phyloP scores from a whole-genome alignment of 257 asterid genomes.

The Solanum raphanifolium region DNA sequence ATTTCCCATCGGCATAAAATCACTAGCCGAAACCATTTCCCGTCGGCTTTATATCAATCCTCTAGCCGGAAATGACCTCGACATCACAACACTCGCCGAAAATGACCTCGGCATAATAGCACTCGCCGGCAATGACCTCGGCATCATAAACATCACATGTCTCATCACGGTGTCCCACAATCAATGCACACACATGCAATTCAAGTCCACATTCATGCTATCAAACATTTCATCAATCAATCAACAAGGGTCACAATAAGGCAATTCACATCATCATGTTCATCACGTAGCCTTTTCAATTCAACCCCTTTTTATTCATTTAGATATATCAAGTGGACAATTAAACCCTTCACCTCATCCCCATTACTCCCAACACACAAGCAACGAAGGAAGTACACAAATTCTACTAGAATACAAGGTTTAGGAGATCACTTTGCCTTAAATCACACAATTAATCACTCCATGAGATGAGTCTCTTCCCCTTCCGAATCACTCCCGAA shows the following conservation, averaged over 20 bases:
- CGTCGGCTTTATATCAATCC: too few species aligned
- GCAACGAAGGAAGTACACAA: not conserved
- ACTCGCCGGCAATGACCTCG: not conserved
- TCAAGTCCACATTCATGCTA: not conserved
- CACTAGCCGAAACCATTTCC: not conserved
- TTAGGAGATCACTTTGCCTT: not conserved
- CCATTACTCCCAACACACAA: not conserved
- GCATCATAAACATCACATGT: not conserved
- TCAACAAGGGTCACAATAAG: not conserved
- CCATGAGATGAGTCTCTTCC: not conserved
- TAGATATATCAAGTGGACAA: not conserved
- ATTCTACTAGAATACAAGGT: not conserved
- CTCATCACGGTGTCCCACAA: not conserved
- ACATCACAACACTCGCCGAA: too few species aligned
- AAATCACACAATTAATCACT: not conserved
- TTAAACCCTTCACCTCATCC: not conserved
- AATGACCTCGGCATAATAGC: not conserved
- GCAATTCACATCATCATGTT: not conserved
- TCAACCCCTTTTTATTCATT: not conserved
- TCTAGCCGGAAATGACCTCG: too few species aligned
- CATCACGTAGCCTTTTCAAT: not conserved
- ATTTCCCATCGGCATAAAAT: not conserved
- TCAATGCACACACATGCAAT: not conserved
- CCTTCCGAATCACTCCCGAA: not conserved
- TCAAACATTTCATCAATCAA: not conserved